Base-by-base conservation (phyloP, 2,329 filamentous ascomycete genomes). In the Aspergillus carbonarius region DNA sequence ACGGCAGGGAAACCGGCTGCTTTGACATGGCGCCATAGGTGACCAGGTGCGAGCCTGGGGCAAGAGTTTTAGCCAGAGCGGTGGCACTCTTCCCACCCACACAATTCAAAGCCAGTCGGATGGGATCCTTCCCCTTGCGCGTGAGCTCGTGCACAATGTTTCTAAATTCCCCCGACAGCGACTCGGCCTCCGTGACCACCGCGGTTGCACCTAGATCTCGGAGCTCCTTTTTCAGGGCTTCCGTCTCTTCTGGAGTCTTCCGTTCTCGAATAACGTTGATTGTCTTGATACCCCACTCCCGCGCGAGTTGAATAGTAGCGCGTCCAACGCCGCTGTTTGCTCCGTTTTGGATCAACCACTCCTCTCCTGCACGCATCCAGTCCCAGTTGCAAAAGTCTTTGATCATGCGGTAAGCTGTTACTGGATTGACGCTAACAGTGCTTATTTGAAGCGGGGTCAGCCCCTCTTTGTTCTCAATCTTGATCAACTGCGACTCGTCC, bases 331-430 rank as follows among this genome's bases (percentile, higher is more conserved):
- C 95, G 42, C 88, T 92, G 76, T 99, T 99, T 39, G 93, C 95
- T 7, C 93, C 95, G 73, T 99, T 99, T 77, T 99, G 95, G 48
- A 99, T 87, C 72, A 97, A 91, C 93, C 93, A 99, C 57, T 96
- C 89, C 55, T 93, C 90, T n/a, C 86, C 84, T 27, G 68, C 63
- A 9, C 76, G 74, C 56, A 83, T 72, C 70, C 88, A 76, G 4
- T 79, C 72, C 66, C 82, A 79, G 23, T 76, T 80, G 58, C 80
- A 81, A 51, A 93, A 97, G 72, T 93, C 90, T 57, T 87, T 86
- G 59, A 99, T 83, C 88, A 99, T 96, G 55, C 93, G 86, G 78
- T 96, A 98, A 2, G 95, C 95, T 1, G 92, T 96, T 74, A 91
- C 93, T 1, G 95, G 95, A 75, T 99, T 99, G 42, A 99, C 90